Evolutionary conservation across 2,329 filamentous ascomycete species (phyloP).

Genomic region (Hymenoscyphus scutula): DNA sequence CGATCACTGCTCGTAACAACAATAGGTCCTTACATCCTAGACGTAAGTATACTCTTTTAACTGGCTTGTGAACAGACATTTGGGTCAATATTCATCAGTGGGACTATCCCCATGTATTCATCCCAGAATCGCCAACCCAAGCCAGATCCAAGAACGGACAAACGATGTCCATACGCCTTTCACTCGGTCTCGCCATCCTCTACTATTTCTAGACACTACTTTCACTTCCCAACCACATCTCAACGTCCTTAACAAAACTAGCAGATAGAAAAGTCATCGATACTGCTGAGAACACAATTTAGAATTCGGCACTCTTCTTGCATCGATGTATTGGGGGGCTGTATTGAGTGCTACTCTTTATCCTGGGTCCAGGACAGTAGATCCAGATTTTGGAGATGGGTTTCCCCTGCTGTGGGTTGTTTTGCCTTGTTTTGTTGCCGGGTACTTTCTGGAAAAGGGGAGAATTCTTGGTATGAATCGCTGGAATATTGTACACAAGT

Average conservation of each 20-base stretch:
- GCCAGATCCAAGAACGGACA: conserved; percentile 53
- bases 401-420: conserved; percentile 37
- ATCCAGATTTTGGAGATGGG: conserved; percentile 46
- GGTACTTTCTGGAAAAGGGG: not conserved
- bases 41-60: conserved; percentile 16
- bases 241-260: not conserved
- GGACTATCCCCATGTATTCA: conserved; percentile 46
- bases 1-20: conserved; percentile 21
- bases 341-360: conserved; percentile 46
- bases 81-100: conserved; percentile 16
- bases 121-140: conserved; percentile 49
- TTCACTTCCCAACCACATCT: not conserved
- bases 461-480: not conserved
- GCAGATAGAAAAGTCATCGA: conserved; percentile 22
- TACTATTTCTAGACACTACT: conserved; percentile 38
- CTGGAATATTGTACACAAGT: too few relatives aligned
- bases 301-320: conserved; percentile 39
- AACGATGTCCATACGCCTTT: conserved; percentile 47
- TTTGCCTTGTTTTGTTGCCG: not conserved
- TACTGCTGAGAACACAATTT: conserved; percentile 27
- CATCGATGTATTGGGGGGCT: conserved; percentile 45
- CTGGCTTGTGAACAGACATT: too few relatives aligned
- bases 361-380: conserved; percentile 43
- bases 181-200: conserved; percentile 39
- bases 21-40: conserved; percentile 35